phyloP scores from a whole-genome alignment of 495 filamentous ascomycete species.

The Evansstolkia leycettana region DNA sequence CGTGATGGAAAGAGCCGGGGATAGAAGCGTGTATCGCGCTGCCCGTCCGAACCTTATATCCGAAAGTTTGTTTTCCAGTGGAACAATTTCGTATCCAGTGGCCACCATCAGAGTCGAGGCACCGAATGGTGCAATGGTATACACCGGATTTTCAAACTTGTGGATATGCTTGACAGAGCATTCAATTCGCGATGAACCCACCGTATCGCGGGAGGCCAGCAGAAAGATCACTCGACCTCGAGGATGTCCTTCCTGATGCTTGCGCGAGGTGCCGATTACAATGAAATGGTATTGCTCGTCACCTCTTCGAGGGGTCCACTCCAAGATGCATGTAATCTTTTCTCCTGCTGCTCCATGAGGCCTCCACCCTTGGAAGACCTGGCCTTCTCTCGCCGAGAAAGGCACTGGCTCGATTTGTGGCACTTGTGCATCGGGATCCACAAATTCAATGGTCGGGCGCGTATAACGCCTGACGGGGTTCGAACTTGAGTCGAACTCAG shows the following conservation, averaged over 20 bases:
- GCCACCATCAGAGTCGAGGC: constrained; percentile 27
- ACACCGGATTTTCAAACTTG: constrained; percentile 23
- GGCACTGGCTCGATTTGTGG: constrained; percentile 6
- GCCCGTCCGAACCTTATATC: constrained; percentile 17
- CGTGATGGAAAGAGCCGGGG: constrained; percentile 30
- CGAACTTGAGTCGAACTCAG: constrained; percentile 9
- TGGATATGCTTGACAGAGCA: constrained; percentile 27
- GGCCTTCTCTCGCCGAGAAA: background rate
- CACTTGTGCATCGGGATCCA: constrained; percentile 26
- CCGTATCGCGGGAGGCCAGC: constrained; percentile 15
- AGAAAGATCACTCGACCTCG: constrained; percentile 27
- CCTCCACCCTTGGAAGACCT: constrained; percentile 13
- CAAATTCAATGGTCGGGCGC: constrained; percentile 27
- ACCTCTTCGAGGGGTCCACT: constrained; percentile 32
- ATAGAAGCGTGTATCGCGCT: constrained; percentile 23
- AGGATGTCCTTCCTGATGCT: constrained; percentile 8
- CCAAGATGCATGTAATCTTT: constrained; percentile 34
- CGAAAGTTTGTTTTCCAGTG: constrained; percentile 21
- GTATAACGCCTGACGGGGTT: constrained; percentile 15
- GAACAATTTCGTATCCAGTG: constrained; percentile 23
- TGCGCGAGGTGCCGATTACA: constrained; percentile 29
- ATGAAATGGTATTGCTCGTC: constrained; percentile 35
- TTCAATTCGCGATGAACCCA: constrained; percentile 16
- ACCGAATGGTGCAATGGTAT: constrained; percentile 29
- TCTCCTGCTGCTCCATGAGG: constrained; percentile 29